These are phyloP conservation scores for Crithidia brevicula DNA, from an alignment of 208 protist species.

Conservation along the genomic window DNA sequence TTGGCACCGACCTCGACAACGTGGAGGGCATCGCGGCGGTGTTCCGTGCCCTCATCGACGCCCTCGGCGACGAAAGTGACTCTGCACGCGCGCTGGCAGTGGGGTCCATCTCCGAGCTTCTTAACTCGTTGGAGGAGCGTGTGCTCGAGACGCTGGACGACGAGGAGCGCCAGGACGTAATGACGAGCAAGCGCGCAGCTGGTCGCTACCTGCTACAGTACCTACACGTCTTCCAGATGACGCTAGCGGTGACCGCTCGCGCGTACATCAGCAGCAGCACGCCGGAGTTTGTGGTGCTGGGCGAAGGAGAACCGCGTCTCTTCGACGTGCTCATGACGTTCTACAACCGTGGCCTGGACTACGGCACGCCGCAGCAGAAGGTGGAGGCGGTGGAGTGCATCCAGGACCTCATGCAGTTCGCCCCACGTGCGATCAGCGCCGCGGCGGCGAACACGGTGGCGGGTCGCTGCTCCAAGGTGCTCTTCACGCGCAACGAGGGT, in stretches of 20 bases:
- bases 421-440: constrained; percentile 71
- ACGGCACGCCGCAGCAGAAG: constrained; percentile 85
- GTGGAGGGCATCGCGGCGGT: constrained; percentile 66
- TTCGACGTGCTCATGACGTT: constrained; percentile 88
- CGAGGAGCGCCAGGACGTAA: constrained; percentile 80
- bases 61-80: constrained; percentile 68
- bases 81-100: constrained; percentile 51
- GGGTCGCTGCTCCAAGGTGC: constrained; percentile 89
- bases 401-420: constrained; percentile 83
- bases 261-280: constrained; percentile 49
- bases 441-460: constrained; percentile 79
- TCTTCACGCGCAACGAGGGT: constrained; percentile 91
- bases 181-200: constrained; percentile 74
- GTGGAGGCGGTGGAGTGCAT: constrained; percentile 91
- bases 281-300: constrained; percentile 75
- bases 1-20: constrained; percentile 70
- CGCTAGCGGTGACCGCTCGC: constrained; percentile 68
- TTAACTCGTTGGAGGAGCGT: constrained; percentile 68
- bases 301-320: constrained; percentile 73
- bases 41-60: constrained; percentile 72
- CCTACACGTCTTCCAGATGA: constrained; percentile 70
- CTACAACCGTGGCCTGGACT: constrained; percentile 91
- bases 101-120: constrained; percentile 60
- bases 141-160: constrained; percentile 66
- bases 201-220: constrained; percentile 88